phyloP scores from a whole-genome alignment of 2,329 filamentous ascomycete species.

The Plectosphaerella plurivora region DNA sequence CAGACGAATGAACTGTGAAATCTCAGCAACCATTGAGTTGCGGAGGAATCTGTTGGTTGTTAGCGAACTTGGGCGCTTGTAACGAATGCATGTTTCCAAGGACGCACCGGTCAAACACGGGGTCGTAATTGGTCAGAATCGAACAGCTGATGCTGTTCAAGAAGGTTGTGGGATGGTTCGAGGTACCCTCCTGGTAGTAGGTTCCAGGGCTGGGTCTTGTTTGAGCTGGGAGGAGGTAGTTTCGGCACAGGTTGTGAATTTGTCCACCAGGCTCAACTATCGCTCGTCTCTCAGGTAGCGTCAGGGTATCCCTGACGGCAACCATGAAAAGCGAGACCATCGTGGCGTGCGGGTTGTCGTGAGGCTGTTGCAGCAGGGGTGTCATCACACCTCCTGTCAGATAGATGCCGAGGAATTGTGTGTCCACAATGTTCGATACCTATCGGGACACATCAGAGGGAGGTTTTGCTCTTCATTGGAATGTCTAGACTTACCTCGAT shows the following conservation, averaged over 20 bases:
- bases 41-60: conserved; percentile 7
- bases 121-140: background rate
- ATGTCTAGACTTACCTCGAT: conserved; percentile 27
- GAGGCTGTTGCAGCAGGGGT: conserved; percentile 23
- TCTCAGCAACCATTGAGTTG: conserved; percentile 2
- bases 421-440: conserved; percentile 33
- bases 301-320: background rate
- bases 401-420: conserved; percentile 21
- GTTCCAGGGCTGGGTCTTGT: too few species aligned
- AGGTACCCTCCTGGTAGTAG: background rate
- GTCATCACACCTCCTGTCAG: conserved; percentile 18
- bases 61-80: conserved; percentile 1
- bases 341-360: conserved; percentile 31
- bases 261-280: background rate
- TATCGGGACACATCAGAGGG: conserved; percentile 8
- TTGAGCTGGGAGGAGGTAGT: too few species aligned
- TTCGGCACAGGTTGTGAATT: background rate
- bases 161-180: conserved; percentile 1
- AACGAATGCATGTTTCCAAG: background rate
- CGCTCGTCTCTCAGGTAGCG: background rate
- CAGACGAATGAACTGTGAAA: conserved; percentile 4
- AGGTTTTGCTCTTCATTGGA: background rate
- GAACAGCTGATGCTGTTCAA: background rate
- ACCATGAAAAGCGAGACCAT: conserved; percentile 33
- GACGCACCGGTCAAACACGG: conserved; percentile 10